Evolutionary conservation across 2,329 filamentous ascomycete genomes (phyloP), one percentile per base, ranked within the genome.

Genomic region (Mycocentrospora acerina): DNA sequence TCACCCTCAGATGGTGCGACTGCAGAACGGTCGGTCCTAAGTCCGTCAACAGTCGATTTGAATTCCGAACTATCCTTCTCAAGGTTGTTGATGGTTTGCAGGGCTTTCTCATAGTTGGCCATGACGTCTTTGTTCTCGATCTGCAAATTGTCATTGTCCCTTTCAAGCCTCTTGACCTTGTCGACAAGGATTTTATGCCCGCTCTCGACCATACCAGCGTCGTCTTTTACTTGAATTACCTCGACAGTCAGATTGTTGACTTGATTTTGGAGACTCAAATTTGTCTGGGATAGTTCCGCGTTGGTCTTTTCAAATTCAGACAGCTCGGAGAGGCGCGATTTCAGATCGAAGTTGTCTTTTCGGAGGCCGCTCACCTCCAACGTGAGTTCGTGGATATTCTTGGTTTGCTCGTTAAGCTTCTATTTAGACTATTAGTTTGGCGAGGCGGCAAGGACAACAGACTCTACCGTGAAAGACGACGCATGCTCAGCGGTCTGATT

Each of bases 401-500:
- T 59, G n/a, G 29, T 40, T 34, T 57, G 48, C 4, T 54, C 51
- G 2, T 41, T 47, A 25, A 34, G 24, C 24, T 44, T 46, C 48
- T 58, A 11, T n/a, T 2, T 4, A 14, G 9, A 2, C 0, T 29
- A 9, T 45, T 28, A 48, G 40, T 18, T 16, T 13, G 8, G 17
- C 24, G 19, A 6, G 19, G 5, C 19, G 9, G 19, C 19, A 22
- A 9, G 19, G 9, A 22, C 4, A 12, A 14, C 4, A 7, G 10
- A 11, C 40, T 50, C 8, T 51, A 63, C 59, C 29, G 22, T 40
- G 18, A 55, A 55, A 9, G 42, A 24, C 10, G 43, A 46, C 6
- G 48, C 45, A 40, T 55, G 53, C 35, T 60, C 60, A n/a, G 28
- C 18, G 14, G 50, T 26, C 37, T 57, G 55, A 14, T 48, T 43